These are phyloP conservation scores for Scheffersomyces quercinus DNA, from an alignment of 1,139 yeast genomes.

Conservation along the genomic window DNA sequence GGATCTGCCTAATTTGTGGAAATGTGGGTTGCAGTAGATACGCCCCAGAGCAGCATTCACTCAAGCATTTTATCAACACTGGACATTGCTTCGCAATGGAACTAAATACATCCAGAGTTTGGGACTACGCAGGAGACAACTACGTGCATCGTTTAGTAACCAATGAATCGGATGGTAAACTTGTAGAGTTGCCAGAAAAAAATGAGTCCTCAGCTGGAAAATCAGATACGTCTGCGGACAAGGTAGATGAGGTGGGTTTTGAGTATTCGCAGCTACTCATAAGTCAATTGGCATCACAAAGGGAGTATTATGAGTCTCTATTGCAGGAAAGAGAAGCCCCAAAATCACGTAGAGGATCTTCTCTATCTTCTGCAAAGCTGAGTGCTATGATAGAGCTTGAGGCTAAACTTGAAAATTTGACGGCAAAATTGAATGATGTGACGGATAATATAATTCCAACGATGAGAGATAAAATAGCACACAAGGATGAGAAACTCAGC, in stretches of 20 bases:
- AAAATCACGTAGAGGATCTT: conserved; percentile 21
- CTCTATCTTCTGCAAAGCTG: conserved; percentile 10
- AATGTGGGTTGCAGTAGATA: conserved; percentile 89
- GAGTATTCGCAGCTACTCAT: conserved; percentile 80
- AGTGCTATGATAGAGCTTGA: conserved; percentile 34
- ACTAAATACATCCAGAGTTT: conserved; percentile 76
- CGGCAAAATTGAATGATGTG: conserved; percentile 23
- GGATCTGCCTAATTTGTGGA: conserved; percentile 93
- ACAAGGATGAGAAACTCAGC: conserved; percentile 34
- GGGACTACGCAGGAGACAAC: conserved; percentile 94
- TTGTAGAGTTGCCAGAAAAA: conserved; percentile 66
- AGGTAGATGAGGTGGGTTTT: conserved; percentile 58
- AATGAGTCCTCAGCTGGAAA: conserved; percentile 10
- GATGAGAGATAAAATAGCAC: conserved; percentile 28
- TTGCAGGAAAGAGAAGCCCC: conserved; percentile 42
- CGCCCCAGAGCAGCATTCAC: conserved; percentile 78
- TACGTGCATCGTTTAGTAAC: conserved; percentile 87
- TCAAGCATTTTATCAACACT: conserved; percentile 73
- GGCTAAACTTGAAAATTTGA: conserved; percentile 31
- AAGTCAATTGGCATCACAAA: conserved; percentile 84
- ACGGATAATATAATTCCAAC: conserved; percentile 33
- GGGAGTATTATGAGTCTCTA: conserved; percentile 76
- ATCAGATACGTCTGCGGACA: conserved; percentile 21
- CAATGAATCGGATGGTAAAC: conserved; percentile 81
- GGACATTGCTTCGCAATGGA: conserved; percentile 96